A percentile compares a stretch with the other conserved stretches of the same genome.
Conservation (phyloP, 2,329 filamentous ascomycete species). For the Fusarium continuum region DNA sequence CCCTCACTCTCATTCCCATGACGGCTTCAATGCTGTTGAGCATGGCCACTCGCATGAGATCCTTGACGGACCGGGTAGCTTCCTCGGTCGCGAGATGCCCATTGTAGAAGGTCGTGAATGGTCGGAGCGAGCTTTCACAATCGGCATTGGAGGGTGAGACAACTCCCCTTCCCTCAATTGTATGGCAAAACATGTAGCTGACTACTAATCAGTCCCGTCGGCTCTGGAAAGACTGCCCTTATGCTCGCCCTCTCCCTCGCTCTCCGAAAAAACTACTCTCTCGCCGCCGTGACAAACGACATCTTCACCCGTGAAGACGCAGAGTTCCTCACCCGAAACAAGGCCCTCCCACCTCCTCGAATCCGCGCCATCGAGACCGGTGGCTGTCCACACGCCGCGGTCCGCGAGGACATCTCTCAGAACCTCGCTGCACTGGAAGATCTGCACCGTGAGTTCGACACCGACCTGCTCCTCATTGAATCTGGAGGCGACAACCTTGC, state of each 20-base stretch:
- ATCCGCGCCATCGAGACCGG: conserved; percentile 98
- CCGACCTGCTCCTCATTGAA: conserved; percentile 92
- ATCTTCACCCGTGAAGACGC: conserved; percentile 99
- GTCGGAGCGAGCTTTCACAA: conserved; percentile 88
- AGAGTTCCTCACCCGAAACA: conserved; percentile 91
- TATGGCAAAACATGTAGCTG: background rate
- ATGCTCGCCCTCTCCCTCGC: conserved; percentile 93
- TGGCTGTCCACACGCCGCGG: conserved; percentile 95
- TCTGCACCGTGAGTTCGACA: conserved; percentile 79
- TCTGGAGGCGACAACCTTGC: conserved; percentile 96
- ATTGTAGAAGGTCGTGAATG: conserved; percentile 89
- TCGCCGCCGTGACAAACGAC: conserved; percentile 97
- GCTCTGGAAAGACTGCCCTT: conserved; percentile 95
- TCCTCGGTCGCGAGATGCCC: conserved; percentile 89
- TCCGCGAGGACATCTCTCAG: conserved; percentile 93
- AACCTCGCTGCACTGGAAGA: conserved; percentile 94
- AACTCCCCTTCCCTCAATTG: background rate
- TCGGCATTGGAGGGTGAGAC: conserved; percentile 94
- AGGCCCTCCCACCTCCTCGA: conserved; percentile 80
- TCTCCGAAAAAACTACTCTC: conserved; percentile 81
- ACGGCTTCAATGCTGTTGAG: conserved; percentile 66
- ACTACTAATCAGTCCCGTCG: conserved; percentile 77
- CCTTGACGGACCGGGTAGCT: conserved; percentile 91
- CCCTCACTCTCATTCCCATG: conserved; percentile 66
- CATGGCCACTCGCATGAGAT: conserved; percentile 98